Conservation (phyloP, 1,284 basidiomycete species). For the Meira miltonrushii region DNA sequence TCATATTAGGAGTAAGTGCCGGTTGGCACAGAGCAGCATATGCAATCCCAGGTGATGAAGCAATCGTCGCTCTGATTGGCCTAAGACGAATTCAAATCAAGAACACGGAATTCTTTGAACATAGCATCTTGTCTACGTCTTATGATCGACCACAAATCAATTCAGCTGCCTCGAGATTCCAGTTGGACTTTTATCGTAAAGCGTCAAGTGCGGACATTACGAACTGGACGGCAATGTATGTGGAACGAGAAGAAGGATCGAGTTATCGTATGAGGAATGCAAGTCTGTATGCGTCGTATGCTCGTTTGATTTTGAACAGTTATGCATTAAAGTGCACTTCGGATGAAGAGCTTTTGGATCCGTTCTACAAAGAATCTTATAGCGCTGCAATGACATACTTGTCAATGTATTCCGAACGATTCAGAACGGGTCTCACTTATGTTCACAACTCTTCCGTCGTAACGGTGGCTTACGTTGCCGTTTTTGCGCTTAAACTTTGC, state of each 20-base stretch:
- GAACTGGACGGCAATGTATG: slow-evolving; percentile 31
- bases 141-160: slow-evolving; percentile 7
- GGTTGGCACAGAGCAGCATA: slow-evolving; percentile 30
- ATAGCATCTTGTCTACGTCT: slow-evolving; percentile 19
- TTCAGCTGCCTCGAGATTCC: slow-evolving; percentile 14
- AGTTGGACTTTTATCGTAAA: slow-evolving; percentile 28
- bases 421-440: slow-evolving; percentile 26
- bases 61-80: slow-evolving; percentile 32
- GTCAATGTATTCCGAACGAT: slow-evolving; percentile 29
- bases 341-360: slow-evolving; percentile 17
- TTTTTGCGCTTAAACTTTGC: slow-evolving; percentile 32
- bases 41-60: slow-evolving; percentile 25
- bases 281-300: slow-evolving; percentile 29
- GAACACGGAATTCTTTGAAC: slow-evolving; percentile 30
- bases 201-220: slow-evolving; percentile 24
- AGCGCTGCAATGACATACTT: slow-evolving; percentile 31
- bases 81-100: slow-evolving; percentile 23
- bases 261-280: neutral
- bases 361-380: slow-evolving; percentile 34
- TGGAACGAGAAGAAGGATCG: slow-evolving; percentile 12
- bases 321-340: slow-evolving; percentile 27
- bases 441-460: slow-evolving; percentile 31
- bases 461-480: slow-evolving; percentile 31
- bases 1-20: slow-evolving; percentile 27
- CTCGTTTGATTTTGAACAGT: slow-evolving; percentile 25